Conservation (phyloP, 306 rosid species). For the Prunus fruticosa region DNA sequence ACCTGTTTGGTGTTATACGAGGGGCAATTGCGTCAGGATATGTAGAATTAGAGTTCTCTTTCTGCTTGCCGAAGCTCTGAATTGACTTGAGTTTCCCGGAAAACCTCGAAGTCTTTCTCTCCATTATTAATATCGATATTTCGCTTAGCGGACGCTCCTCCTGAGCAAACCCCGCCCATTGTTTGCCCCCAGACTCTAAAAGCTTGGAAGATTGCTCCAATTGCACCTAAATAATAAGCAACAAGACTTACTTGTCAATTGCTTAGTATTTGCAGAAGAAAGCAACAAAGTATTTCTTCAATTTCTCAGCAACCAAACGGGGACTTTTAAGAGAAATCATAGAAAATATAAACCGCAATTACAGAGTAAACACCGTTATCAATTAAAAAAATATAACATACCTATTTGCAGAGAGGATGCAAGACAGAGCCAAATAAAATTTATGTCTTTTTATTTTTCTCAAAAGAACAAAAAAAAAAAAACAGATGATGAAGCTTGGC, state of each 20-base stretch:
- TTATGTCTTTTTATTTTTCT: too few species aligned
- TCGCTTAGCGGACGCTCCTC: constrained; percentile 38
- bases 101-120: constrained; percentile 35
- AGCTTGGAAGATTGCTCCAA: not conserved
- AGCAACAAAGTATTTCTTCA: not conserved
- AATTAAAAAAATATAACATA: not conserved
- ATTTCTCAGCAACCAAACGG: constrained; percentile 4
- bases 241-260: not conserved
- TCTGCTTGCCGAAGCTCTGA: constrained; percentile 22
- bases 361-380: not conserved
- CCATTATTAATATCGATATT: constrained; percentile 30
- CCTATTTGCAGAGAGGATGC: not conserved
- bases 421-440: not conserved
- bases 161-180: constrained; percentile 87
- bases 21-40: constrained; percentile 32
- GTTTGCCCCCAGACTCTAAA: not conserved
- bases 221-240: not conserved
- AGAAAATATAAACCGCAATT: not conserved
- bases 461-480: not conserved
- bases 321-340: constrained; percentile 3
- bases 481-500: not conserved
- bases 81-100: constrained; percentile 46
- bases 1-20: constrained; percentile 29
- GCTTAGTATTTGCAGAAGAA: not conserved
- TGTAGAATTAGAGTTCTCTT: constrained; percentile 24